Percentiles rank a stretch among this genome's conserved stretches.
These are phyloP conservation scores for Neckera pumila DNA, from an alignment of 225 moss, liverwort and hornwort species.

Conservation along the genomic window DNA sequence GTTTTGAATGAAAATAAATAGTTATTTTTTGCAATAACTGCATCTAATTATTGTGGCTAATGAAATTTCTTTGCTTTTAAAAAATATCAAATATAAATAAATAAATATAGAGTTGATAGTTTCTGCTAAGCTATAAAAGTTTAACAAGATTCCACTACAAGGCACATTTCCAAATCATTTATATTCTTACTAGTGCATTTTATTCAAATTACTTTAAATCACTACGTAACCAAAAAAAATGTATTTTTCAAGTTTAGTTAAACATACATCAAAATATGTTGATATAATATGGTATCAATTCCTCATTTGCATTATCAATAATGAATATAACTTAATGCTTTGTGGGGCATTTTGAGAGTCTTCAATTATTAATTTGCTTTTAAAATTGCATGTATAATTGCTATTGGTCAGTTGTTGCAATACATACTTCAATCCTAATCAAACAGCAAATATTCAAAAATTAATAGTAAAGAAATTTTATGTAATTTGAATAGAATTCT, in stretches of 20 bases:
- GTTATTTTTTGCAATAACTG: no score
- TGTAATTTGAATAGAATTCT: not conserved
- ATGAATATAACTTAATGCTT: not conserved
- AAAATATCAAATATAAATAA: fast-evolving
- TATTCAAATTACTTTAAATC: no score
- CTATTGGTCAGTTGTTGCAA: not conserved
- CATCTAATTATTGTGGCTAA: no score
- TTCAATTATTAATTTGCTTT: not conserved
- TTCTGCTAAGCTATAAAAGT: no score
- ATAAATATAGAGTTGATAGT: not conserved
- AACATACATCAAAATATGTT: not conserved
- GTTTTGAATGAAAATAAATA: not conserved
- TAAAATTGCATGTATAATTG: not conserved
- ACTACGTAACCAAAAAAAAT: not conserved
- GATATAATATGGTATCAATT: not conserved
- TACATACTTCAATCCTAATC: not conserved
- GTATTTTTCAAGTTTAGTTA: not conserved
- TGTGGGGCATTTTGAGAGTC: not conserved
- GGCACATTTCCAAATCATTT: not conserved
- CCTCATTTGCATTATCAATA: not conserved
- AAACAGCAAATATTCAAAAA: not conserved
- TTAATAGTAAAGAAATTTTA: no score
- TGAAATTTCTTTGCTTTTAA: not conserved
- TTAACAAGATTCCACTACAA: fast-evolving
- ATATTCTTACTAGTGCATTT: not conserved